These are phyloP conservation scores for Mucor piriformis DNA, from an alignment of 371 early-diverging fungal genomes.

Conservation along the genomic window DNA sequence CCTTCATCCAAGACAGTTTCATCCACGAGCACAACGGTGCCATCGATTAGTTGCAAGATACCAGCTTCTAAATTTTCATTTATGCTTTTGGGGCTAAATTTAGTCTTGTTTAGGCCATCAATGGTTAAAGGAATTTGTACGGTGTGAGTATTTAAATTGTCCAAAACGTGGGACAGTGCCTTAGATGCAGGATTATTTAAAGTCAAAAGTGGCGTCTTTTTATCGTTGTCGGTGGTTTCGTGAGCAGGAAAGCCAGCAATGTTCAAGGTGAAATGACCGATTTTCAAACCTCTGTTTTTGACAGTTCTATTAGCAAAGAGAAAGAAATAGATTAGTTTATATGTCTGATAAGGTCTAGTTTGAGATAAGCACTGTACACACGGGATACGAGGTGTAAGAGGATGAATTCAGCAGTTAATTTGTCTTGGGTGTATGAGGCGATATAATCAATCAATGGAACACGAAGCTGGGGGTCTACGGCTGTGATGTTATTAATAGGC, in stretches of 20 bases:
- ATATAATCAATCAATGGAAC: constrained; percentile 55
- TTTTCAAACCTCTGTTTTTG: constrained; percentile 41
- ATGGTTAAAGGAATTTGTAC: constrained; percentile 56
- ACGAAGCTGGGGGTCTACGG: constrained; percentile 29
- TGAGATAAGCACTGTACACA: constrained; percentile 46
- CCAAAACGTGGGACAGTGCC: constrained; percentile 25
- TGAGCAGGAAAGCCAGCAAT: constrained; percentile 40
- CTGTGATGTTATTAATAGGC: not conserved
- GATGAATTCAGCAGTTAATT: constrained; percentile 61
- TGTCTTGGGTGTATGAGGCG: constrained; percentile 55
- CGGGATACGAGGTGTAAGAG: constrained; percentile 60
- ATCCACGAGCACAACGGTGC: constrained; percentile 60
- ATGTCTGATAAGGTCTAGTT: not conserved
- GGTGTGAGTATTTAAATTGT: constrained; percentile 46
- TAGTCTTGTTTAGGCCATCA: constrained; percentile 47
- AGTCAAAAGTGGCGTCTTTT: constrained; percentile 1
- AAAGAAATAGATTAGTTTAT: constrained; percentile 9
- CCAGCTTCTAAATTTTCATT: constrained; percentile 59
- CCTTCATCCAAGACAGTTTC: constrained; percentile 70
- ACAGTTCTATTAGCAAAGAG: constrained; percentile 28
- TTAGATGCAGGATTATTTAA: constrained; percentile 22
- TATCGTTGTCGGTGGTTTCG: constrained; percentile 9
- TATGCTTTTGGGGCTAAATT: constrained; percentile 56
- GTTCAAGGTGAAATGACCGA: constrained; percentile 54
- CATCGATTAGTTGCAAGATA: constrained; percentile 58